Conservation (phyloP, 2,329 filamentous ascomycete genomes). For the Exophiala lecanii-corni region DNA sequence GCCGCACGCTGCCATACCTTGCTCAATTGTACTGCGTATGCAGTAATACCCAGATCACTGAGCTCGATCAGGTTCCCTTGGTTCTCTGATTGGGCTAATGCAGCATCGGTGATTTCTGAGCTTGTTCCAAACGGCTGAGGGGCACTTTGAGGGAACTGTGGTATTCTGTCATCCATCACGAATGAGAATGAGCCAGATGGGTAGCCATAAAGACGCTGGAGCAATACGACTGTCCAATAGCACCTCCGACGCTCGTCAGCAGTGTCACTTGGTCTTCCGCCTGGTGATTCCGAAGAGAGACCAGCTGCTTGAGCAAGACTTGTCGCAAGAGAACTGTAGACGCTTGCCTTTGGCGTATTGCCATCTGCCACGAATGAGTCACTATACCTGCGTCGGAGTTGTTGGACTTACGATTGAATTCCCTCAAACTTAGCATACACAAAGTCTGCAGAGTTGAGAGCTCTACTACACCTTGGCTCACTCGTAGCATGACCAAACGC, state of each 20-base stretch:
- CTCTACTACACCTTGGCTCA: constrained; percentile 38
- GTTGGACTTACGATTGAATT: constrained; percentile 37
- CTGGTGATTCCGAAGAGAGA: constrained; percentile 34
- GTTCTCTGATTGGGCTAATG: constrained; percentile 13
- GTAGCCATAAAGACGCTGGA: constrained; percentile 42
- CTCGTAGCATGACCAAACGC: constrained; percentile 36
- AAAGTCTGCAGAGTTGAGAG: constrained; percentile 41
- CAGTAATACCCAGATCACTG: constrained; percentile 37
- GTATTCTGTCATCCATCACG: constrained; percentile 15
- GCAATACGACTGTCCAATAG: constrained; percentile 41
- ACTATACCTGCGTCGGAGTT: neutral
- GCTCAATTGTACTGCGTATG: constrained; percentile 44
- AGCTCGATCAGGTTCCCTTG: constrained; percentile 3
- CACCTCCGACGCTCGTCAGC: constrained; percentile 28
- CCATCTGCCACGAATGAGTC: constrained; percentile 33
- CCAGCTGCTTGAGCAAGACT: constrained; percentile 44
- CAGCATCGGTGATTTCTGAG: constrained; percentile 16
- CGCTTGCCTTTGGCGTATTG: constrained; percentile 42
- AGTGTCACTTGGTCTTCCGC: neutral
- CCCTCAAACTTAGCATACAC: constrained; percentile 38
- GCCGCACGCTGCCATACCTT: constrained; percentile 47
- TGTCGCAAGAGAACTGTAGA: constrained; percentile 43
- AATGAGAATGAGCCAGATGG: constrained; percentile 11
- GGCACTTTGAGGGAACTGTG: constrained; percentile 13
- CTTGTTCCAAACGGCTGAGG: constrained; percentile 12